These are phyloP conservation scores for Pseudopyricularia javanii DNA, from an alignment of 2,329 filamentous ascomycete genomes.

Conservation along the genomic window DNA sequence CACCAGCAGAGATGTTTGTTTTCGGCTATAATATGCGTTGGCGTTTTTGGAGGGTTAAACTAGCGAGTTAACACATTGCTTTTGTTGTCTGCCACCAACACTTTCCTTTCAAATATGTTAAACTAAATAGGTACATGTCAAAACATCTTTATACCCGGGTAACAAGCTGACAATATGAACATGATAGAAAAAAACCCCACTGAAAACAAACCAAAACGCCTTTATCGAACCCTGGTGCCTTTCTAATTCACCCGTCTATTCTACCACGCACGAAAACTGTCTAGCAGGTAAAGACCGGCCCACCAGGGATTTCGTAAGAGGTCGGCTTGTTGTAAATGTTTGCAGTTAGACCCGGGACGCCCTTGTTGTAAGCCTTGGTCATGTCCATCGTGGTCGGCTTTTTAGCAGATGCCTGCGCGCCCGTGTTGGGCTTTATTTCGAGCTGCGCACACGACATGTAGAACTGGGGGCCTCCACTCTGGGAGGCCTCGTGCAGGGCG, in stretches of 20 bases:
- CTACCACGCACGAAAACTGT: not conserved
- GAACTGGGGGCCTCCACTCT: slow-evolving; percentile 12
- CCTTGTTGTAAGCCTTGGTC: not conserved
- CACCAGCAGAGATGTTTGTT: not conserved
- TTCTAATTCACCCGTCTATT: not conserved
- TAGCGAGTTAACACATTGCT: not conserved
- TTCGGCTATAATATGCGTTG: not conserved
- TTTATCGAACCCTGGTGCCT: too few relatives aligned
- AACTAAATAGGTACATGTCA: not conserved
- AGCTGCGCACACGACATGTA: slow-evolving; percentile 11
- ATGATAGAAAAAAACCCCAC: too few relatives aligned
- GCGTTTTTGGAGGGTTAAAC: not conserved
- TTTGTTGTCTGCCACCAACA: too few relatives aligned
- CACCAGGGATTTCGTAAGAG: not conserved
- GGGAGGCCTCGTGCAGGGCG: slow-evolving; percentile 25
- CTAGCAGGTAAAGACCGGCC: not conserved
- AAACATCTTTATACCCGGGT: too few relatives aligned
- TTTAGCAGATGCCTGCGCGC: not conserved
- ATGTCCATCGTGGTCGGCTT: not conserved
- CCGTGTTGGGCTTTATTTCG: not conserved
- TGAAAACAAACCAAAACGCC: too few relatives aligned
- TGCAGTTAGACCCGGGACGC: not conserved
- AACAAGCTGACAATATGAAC: too few relatives aligned
- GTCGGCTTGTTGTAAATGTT: not conserved
- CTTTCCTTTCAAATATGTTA: too few relatives aligned